These are phyloP conservation scores for Glycine latifolia DNA, from an alignment of 306 rosid species.

Conservation along the genomic window DNA sequence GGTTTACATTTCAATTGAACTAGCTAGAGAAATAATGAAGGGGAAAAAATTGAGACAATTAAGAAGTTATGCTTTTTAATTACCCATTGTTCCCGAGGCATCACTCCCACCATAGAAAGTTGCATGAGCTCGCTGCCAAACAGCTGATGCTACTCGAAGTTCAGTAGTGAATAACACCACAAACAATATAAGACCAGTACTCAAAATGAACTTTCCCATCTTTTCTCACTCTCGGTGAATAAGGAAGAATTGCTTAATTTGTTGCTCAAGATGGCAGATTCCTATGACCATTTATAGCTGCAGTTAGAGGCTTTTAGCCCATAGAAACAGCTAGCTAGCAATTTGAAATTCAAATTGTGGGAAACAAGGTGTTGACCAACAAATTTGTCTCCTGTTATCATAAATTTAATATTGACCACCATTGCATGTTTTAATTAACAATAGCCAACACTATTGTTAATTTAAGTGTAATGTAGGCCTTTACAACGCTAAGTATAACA, in stretches of 20 bases:
- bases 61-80: slow-evolving; percentile 33
- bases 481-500: too few species aligned
- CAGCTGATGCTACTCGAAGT: slow-evolving; percentile 46
- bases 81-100: slow-evolving; percentile 76
- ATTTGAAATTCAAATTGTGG: not conserved
- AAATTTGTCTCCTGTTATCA: not conserved
- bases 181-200: slow-evolving; percentile 31
- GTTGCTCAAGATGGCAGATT: slow-evolving; percentile 31
- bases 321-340: not conserved
- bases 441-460: too few species aligned
- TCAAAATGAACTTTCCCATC: slow-evolving; percentile 49
- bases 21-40: not conserved
- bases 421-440: too few species aligned
- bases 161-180: slow-evolving; percentile 45
- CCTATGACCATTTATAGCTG: slow-evolving; percentile 46
- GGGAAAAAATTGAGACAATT: not conserved
- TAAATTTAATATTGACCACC: not conserved
- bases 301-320: slow-evolving; percentile 31
- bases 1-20: too few species aligned
- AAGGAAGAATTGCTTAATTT: slow-evolving; percentile 35
- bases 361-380: slow-evolving; percentile 34
- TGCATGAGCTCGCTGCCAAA: slow-evolving; percentile 65
- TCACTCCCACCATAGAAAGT: slow-evolving; percentile 76
- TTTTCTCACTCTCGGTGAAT: slow-evolving; percentile 2
- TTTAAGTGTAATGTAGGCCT: too few species aligned